A percentile compares a stretch with the other conserved stretches of the same genome.
phyloP scores from a whole-genome alignment of 1,284 basidiomycete genomes.

The Amylostereum chailletii region DNA sequence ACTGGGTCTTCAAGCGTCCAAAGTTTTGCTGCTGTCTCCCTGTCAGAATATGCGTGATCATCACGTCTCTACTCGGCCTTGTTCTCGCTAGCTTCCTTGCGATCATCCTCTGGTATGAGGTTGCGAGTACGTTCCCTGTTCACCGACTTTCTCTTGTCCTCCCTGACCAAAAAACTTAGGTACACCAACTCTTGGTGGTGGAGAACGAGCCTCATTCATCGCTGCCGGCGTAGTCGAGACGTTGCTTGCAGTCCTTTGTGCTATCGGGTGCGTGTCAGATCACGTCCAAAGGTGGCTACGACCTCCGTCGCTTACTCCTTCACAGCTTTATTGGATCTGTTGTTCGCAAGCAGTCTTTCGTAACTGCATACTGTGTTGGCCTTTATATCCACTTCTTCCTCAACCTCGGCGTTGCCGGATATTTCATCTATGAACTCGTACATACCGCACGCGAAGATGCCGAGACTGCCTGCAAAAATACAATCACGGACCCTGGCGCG shows the following conservation, averaged over 20 bases:
- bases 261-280: slow-evolving; percentile 36
- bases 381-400: slow-evolving; percentile 49
- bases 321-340: slow-evolving; percentile 49
- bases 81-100: slow-evolving; percentile 41
- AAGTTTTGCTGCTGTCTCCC: slow-evolving; percentile 58
- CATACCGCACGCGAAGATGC: slow-evolving; percentile 34
- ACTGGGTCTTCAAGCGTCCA: slow-evolving; percentile 10
- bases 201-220: slow-evolving; percentile 34
- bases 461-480: slow-evolving; percentile 34
- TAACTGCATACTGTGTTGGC: slow-evolving; percentile 23
- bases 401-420: slow-evolving; percentile 44
- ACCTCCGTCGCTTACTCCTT: slow-evolving; percentile 2
- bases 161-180: slow-evolving; percentile 11
- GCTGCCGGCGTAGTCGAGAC: slow-evolving; percentile 42
- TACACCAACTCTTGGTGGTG: slow-evolving; percentile 26
- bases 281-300: background rate
- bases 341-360: slow-evolving; percentile 49
- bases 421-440: slow-evolving; percentile 41
- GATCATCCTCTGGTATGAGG: slow-evolving; percentile 49
- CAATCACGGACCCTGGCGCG: slow-evolving; percentile 30
- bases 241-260: slow-evolving; percentile 40
- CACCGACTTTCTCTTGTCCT: background rate
- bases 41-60: slow-evolving; percentile 50
- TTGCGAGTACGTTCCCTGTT: slow-evolving; percentile 35
- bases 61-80: slow-evolving; percentile 42